Base-by-base conservation (phyloP, 352 stramenopile genomes). In the Phytophthora aleatoria region DNA sequence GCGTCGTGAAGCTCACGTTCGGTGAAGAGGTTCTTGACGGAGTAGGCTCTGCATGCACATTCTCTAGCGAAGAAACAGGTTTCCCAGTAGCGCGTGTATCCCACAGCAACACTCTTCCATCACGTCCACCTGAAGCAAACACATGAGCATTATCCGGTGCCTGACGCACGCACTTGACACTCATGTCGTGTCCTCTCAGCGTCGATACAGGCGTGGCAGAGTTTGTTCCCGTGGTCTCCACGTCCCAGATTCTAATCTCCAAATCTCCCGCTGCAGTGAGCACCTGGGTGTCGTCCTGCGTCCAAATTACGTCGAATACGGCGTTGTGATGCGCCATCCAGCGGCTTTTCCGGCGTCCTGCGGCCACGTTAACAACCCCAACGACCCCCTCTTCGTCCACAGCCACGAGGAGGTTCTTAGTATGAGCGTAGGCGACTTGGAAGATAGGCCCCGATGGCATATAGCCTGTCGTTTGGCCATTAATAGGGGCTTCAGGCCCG, bases 161-260 rank as follows among this genome's bases (percentile, higher is more conserved):
- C 54, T 90, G 77, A 5, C 82, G 84, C 3, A 92, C 77, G 58
- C 84, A 89, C 50, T 92, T 92, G 60, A 92, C 82, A 68, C 84
- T 92, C 80, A 89, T 89, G 11, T 80, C 61, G 51, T 89, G 80
- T 49, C 74, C 79, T 69, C 30, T 65, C 3, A 67, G 83, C 57
- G 42, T 74, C 36, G 64, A 80, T 75, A 54, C 67, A n/a, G 38
- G 61, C 10, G 20, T 61, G 3, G 31, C 38, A n/a, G 26, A n/a
- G 33, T 30, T 58, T 27, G 2, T 28, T 52, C 38, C 45, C 1
- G 50, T 39, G 3, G 60, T 88, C 64, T 89, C 78, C 0, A 77
- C 72, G 53, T 92, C 77, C 81, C 81, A 92, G 5, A 76, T 53
- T 20, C 70, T 54, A 24, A 91, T 73, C 16, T 79, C 66, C 49